Evolutionary conservation across 805 yeast species (phyloP).

Genomic region (Torulaspora quercuum): DNA sequence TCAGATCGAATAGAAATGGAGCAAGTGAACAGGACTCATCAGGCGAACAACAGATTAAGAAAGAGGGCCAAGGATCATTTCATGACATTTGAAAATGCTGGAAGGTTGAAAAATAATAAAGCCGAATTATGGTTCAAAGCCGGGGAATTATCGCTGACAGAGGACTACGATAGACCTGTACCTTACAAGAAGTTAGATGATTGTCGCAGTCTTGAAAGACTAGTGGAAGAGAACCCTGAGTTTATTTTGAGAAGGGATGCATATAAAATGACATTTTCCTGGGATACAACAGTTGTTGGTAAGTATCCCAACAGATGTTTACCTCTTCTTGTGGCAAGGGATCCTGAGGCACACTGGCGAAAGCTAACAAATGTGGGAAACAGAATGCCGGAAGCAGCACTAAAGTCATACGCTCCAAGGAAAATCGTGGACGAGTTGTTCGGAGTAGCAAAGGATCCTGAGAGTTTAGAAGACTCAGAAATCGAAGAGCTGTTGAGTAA

Average conservation of each 20-base stretch:
- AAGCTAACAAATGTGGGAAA: not conserved
- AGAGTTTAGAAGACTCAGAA: constrained; percentile 32
- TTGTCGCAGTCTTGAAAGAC: not conserved
- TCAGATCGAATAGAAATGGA: too few relatives aligned
- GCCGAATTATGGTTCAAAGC: constrained; percentile 12
- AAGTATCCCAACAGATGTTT: constrained; percentile 12
- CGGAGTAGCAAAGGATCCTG: constrained; percentile 24
- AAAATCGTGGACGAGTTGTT: constrained; percentile 8
- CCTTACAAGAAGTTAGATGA: constrained; percentile 2
- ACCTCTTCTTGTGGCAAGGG: constrained; percentile 3
- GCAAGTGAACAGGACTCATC: too few relatives aligned
- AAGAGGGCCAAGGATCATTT: constrained; percentile 2
- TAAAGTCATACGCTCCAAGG: constrained; percentile 10
- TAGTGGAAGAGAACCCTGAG: constrained; percentile 1
- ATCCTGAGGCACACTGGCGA: constrained; percentile 1
- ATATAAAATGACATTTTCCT: constrained; percentile 5
- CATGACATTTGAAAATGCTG: constrained; percentile 13
- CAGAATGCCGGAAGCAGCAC: not conserved
- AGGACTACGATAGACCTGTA: constrained; percentile 7
- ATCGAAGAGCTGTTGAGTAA: constrained; percentile 21
- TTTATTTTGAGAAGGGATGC: not conserved
- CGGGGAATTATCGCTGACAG: constrained; percentile 10
- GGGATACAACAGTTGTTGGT: constrained; percentile 7
- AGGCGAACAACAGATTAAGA: too few relatives aligned
- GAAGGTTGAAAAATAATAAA: constrained; percentile 1